Base-by-base conservation (phyloP, 768 basidiomycete species). In the Panellus pusillus region DNA sequence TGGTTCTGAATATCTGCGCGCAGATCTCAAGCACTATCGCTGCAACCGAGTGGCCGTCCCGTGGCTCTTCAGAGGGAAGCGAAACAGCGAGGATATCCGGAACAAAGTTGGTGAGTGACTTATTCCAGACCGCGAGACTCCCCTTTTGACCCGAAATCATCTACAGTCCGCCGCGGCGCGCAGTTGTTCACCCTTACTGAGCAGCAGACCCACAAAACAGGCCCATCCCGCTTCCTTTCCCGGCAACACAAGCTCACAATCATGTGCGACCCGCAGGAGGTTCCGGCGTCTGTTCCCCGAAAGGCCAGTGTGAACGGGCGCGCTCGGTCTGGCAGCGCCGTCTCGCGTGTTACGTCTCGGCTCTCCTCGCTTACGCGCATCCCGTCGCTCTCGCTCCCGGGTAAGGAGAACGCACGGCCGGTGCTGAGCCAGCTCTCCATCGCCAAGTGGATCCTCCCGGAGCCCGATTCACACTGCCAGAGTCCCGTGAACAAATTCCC, bases 41-140 rank as follows among this genome's bases (percentile, higher is more conserved):
- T 57, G 55, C 43, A 60, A 60, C 35, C 39, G 44, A 1, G 39
- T 60, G 4, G 19, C 29, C 29, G 40, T 55, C 11, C 58, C 58
- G 1, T 56, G 47, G 47, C 9, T 19, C 18, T 49, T 12, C 15
- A 24, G 43, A 27, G 52, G 52, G 9, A 17, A 18, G n/a, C 24
- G 38, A 20, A n/a, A 51, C 12, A 29, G 28, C 24, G 40, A 42
- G 5, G 27, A 29, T 1, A 35, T 51, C 14, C 43, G 50, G 7
- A 40, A 51, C 28, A 12, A 19, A n/a, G 39, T 43, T 17, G 41
- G 50, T 51, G 27, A 19, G 50, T 20, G 19, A 12, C 27, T 37
- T 13, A 3, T 50, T 6, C 38, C 9, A 8, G 15, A 14, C 32
- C 14, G 32, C 14, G 11, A 3, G 15, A 8, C 50, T 32, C 19